Evolutionary conservation across 78 protist species (phyloP), one percentile per base, ranked within the genome.

Genomic region (Isochrysis galbana): DNA sequence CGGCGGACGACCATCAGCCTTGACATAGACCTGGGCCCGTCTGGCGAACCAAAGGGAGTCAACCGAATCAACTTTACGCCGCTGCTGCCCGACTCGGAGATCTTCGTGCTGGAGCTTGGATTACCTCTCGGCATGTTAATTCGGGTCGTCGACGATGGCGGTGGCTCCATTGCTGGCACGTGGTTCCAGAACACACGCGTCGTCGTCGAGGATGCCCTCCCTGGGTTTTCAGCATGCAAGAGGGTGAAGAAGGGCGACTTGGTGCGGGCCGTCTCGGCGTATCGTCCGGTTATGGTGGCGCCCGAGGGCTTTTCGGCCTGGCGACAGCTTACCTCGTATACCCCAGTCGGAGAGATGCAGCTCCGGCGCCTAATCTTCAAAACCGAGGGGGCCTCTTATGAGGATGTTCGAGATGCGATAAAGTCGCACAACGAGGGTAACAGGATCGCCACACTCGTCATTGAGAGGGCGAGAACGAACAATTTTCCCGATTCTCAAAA

Each of bases 391-490:
- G 80, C 80, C 11, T 11, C 34, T 14, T 70, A 14, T 34, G 80
- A 1, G 41, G 80, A 70, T 41, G 80, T 70, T 34, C 80, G 80
- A 10, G 80, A n/a, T 22, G 80, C 80, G 29, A 70, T 70, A 34
- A 22, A 4, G 29, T n/a, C 41, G 41, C 80, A 70, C 19, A 34
- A 41, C 41, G 80, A 70, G 41, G 80, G 80, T 22, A 70, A 70
- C 39, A 19, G 80, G 14, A n/a, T 70, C 80, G 80, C 17, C 29
- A 70, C 80, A 5, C 41, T 70, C 29, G 41, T 70, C 29, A 4
- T 70, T 41, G 80, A 70, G 80, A 34, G 80, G 74, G n/a, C 74
- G 74, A n/a, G n/a, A n/a, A n/a, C n/a, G n/a, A n/a, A n/a, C n/a
- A n/a, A n/a, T n/a, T n/a, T n/a, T n/a, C n/a, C n/a, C n/a, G n/a